phyloP scores from a whole-genome alignment of 2,329 filamentous ascomycete species.

The Diaporthe sp. region DNA sequence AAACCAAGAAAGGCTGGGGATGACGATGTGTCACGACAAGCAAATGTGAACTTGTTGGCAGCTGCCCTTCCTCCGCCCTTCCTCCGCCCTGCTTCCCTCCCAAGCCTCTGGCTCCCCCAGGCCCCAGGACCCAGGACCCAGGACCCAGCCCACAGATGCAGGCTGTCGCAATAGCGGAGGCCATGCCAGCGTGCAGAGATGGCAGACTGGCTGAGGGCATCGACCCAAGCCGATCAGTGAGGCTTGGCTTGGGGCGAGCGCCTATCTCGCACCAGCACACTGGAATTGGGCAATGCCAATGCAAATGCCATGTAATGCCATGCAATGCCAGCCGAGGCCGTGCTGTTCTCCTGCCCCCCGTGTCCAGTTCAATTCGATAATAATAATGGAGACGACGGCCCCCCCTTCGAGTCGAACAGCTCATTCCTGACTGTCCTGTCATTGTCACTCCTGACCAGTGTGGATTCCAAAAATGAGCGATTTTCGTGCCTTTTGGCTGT shows the following conservation, averaged over 20 bases:
- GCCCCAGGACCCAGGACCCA: background rate
- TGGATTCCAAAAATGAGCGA: conserved; percentile 32
- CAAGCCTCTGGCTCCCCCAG: conserved; percentile 10
- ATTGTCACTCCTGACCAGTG: conserved; percentile 29
- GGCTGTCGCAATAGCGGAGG: conserved; percentile 12
- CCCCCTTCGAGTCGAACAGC: conserved; percentile 21
- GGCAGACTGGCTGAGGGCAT: conserved; percentile 16
- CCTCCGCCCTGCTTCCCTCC: conserved; percentile 9
- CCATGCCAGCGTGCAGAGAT: conserved; percentile 8
- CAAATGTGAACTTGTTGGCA: conserved; percentile 9
- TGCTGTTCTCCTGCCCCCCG: background rate
- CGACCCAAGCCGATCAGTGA: conserved; percentile 7
- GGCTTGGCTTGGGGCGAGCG: conserved; percentile 22
- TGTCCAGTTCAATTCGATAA: conserved; percentile 10
- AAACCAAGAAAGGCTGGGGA: background rate
- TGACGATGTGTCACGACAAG: conserved; percentile 10
- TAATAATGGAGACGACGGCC: conserved; percentile 10
- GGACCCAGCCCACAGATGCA: background rate
- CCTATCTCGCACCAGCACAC: conserved; percentile 19
- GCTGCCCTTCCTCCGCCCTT: background rate
- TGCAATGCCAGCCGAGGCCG: conserved; percentile 23
- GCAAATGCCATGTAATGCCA: conserved; percentile 12
- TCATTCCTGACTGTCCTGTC: conserved; percentile 17
- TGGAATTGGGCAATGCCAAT: conserved; percentile 28
- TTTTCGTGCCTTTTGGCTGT: conserved; percentile 4